phyloP scores from a whole-genome alignment of 345 rosid species.

The Syzygium oleosum region DNA sequence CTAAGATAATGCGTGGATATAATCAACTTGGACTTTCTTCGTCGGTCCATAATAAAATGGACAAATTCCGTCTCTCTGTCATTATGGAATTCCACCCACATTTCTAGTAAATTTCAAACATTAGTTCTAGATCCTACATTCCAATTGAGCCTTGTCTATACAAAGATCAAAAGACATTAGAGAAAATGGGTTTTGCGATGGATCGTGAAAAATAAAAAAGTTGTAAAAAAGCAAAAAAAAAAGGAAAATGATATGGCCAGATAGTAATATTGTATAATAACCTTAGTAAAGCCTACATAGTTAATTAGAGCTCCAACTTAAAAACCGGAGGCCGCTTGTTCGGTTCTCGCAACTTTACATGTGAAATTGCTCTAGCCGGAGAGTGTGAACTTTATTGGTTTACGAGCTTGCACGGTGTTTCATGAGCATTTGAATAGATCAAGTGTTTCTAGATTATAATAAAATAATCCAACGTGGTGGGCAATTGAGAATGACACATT shows the following conservation, averaged over 20 bases:
- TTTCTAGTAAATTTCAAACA: neutral
- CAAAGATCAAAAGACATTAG: neutral
- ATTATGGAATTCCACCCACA: neutral
- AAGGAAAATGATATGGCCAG: neutral
- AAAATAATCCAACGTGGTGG: neutral
- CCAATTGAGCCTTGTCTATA: neutral
- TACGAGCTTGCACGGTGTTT: neutral
- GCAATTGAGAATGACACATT: neutral
- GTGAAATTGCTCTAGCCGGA: rapidly evolving
- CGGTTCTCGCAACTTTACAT: neutral
- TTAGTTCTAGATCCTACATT: neutral
- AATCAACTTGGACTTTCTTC: neutral
- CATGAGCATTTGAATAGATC: neutral
- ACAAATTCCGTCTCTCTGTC: neutral
- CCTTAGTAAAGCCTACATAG: rapidly evolving
- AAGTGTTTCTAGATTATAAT: neutral
- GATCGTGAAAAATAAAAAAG: no score
- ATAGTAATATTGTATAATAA: constrained; percentile 11
- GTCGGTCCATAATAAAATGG: neutral
- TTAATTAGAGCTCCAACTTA: no score
- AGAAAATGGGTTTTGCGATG: neutral
- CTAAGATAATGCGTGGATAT: neutral
- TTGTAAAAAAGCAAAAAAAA: no score
- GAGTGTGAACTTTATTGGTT: neutral
- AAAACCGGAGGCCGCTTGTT: neutral